Conservation (phyloP, 2,329 filamentous ascomycete genomes). For the Zasmidium angulare region DNA sequence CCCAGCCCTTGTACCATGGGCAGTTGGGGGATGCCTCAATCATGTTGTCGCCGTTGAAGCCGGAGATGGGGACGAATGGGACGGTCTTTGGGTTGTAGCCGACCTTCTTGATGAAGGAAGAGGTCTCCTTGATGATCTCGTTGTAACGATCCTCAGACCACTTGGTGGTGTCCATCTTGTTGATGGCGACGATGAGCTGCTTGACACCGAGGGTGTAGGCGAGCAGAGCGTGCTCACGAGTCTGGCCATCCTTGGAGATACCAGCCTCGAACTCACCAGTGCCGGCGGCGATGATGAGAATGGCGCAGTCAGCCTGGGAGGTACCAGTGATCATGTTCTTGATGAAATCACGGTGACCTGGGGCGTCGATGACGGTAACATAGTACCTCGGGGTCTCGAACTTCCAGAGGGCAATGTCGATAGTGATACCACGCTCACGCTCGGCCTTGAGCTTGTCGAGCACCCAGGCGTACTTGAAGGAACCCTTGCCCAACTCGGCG, state of each 20-base stretch:
- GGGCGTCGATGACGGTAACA: constrained; percentile 66
- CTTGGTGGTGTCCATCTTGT: constrained; percentile 99
- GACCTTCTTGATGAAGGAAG: constrained; percentile 99
- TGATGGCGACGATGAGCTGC: constrained; percentile 99
- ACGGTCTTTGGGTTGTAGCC: constrained; percentile 99
- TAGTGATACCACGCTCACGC: constrained; percentile 99
- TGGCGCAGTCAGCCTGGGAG: constrained; percentile 98
- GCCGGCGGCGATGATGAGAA: constrained; percentile 99
- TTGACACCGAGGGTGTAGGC: constrained; percentile 99
- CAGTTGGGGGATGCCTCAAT: constrained; percentile 83
- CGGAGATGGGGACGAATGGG: constrained; percentile 99
- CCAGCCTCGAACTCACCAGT: constrained; percentile 99
- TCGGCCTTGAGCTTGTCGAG: constrained; percentile 99
- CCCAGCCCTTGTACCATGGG: constrained; percentile 99
- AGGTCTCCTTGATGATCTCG: constrained; percentile 99
- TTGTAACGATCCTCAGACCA: constrained; percentile 95
- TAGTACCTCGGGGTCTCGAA: constrained; percentile 98
- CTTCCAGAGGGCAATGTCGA: constrained; percentile 99
- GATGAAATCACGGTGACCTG: constrained; percentile 99
- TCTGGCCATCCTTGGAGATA: constrained; percentile 99
- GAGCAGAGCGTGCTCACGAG: constrained; percentile 99
- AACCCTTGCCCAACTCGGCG: constrained; percentile 98
- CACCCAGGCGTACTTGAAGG: constrained; percentile 99
- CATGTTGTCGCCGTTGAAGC: constrained; percentile 99
- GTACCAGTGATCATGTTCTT: constrained; percentile 99